These are phyloP conservation scores for Phytophthora palmivora DNA, from an alignment of 352 stramenopile species.

Conservation along the genomic window DNA sequence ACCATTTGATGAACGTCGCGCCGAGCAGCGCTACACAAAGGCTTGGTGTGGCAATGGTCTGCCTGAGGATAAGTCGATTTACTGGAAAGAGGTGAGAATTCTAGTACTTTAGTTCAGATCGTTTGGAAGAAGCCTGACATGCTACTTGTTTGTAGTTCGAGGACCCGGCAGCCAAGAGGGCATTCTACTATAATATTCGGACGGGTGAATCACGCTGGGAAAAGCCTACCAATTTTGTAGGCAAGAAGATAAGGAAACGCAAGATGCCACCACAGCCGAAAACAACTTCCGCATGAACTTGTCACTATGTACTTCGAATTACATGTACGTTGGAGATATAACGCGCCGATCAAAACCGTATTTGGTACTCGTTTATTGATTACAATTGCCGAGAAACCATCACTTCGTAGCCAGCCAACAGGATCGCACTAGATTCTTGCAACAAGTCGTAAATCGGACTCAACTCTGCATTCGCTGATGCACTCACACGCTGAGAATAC, in stretches of 20 bases:
- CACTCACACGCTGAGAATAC: constrained; percentile 80
- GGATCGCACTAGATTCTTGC: constrained; percentile 75
- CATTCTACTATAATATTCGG: constrained; percentile 79
- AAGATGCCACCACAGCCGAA: constrained; percentile 10
- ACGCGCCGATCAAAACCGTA: constrained; percentile 14
- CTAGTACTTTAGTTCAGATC: background rate
- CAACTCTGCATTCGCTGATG: constrained; percentile 44
- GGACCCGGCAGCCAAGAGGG: constrained; percentile 45
- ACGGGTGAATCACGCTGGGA: constrained; percentile 75
- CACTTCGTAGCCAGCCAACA: constrained; percentile 85
- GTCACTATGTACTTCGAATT: background rate
- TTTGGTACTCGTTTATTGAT: constrained; percentile 22
- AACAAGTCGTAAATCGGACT: constrained; percentile 80
- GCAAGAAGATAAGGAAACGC: constrained; percentile 31
- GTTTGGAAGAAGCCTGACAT: background rate
- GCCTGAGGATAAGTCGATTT: constrained; percentile 55
- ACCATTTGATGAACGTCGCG: constrained; percentile 41
- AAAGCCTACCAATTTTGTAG: constrained; percentile 46
- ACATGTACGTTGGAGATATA: background rate
- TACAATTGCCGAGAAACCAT: constrained; percentile 41
- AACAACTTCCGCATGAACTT: background rate
- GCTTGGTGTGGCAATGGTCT: constrained; percentile 40
- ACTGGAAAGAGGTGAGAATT: constrained; percentile 71
- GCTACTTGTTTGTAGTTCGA: constrained; percentile 40
- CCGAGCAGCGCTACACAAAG: constrained; percentile 46